Evolutionary conservation across 1,284 basidiomycete species (phyloP), one percentile per base, ranked within the genome.

Genomic region (Rhodotorula mucilaginosa): DNA sequence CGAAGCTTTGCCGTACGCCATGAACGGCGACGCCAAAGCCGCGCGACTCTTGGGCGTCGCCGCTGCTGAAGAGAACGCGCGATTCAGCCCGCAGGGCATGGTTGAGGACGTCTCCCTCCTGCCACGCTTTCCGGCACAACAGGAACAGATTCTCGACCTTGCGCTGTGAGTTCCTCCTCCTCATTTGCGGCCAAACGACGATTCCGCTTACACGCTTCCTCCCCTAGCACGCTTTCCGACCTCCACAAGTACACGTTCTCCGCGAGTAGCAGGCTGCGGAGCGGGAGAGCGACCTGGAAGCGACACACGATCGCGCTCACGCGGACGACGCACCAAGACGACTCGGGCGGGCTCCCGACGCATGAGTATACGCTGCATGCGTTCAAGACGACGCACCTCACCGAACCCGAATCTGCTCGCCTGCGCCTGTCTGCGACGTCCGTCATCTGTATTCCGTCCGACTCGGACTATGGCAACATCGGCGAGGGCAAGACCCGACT

Each of bases 371-470:
- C 54, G 31, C 58, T 72, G 13, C 58, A 60, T 54, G 39, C 56
- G 19, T 72, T 66, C 64, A 19, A 18, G 2, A 52, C 67, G 21
- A 56, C 39, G 26, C 57, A 61, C 18, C 44, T 39, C 29, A 44
- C 54, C 31, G 71, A 72, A 31, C 44, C 21, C 48, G 67, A 65
- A 29, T 62, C 57, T 12, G 31, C 47, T 6, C 67, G 67, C 7
- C 67, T 72, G 19, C 26, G 52, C 23, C 64, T 72, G 34, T 26
- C 46, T 5, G 23, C 58, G 1, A 13, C 26, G 7, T 66, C 67
- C 16, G 39, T 65, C 56, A 57, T 72, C 31, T 67, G 64, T 64
- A 61, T 61, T 2, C 67, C 67, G 8, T 46, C 58, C 51, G 23
- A n/a, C 1, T n/a, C 21, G n/a, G 51, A 52, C 51, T 52, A 52